A percentile compares a stretch with the other conserved stretches of the same genome.
These are phyloP conservation scores for Emydomyces testavorans DNA, from an alignment of 2,329 filamentous ascomycete genomes.

Conservation along the genomic window DNA sequence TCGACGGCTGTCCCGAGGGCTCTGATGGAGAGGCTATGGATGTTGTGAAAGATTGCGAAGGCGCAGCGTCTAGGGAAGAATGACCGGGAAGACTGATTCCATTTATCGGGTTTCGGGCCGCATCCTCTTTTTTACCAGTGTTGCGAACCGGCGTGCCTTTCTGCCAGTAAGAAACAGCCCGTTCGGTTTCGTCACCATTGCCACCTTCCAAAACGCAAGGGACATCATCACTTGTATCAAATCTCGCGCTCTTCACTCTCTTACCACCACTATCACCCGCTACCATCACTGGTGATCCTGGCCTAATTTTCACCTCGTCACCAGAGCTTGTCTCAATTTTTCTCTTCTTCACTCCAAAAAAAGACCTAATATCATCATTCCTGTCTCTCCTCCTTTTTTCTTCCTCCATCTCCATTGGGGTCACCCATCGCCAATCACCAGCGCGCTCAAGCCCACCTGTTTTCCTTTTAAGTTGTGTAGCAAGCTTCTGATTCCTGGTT, in stretches of 20 bases:
- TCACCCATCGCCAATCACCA: slow-evolving; percentile 42
- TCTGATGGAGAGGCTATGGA: background rate
- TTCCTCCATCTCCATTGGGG: slow-evolving; percentile 18
- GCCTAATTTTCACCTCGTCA: background rate
- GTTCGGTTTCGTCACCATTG: background rate
- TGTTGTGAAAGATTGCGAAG: background rate
- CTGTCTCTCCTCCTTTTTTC: slow-evolving; percentile 21
- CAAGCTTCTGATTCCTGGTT: slow-evolving; percentile 14
- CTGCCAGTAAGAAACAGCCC: background rate
- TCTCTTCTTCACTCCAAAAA: slow-evolving; percentile 40
- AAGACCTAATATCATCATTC: slow-evolving; percentile 35
- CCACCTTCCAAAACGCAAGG: background rate
- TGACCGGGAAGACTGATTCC: too few species aligned
- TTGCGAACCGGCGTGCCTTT: background rate
- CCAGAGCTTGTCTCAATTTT: slow-evolving; percentile 13
- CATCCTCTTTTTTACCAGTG: background rate
- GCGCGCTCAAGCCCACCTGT: slow-evolving; percentile 34
- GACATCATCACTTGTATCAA: background rate
- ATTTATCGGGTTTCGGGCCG: too few species aligned
- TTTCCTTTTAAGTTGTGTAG: slow-evolving; percentile 13
- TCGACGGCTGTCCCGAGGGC: slow-evolving; percentile 21
- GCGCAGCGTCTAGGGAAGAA: too few species aligned
- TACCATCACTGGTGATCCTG: slow-evolving; percentile 13
- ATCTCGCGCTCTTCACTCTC: background rate
- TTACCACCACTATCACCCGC: background rate